A percentile compares a stretch with the other conserved stretches of the same genome.
phyloP scores from a whole-genome alignment of 306 rosid genomes.

The Malus asiatica region DNA sequence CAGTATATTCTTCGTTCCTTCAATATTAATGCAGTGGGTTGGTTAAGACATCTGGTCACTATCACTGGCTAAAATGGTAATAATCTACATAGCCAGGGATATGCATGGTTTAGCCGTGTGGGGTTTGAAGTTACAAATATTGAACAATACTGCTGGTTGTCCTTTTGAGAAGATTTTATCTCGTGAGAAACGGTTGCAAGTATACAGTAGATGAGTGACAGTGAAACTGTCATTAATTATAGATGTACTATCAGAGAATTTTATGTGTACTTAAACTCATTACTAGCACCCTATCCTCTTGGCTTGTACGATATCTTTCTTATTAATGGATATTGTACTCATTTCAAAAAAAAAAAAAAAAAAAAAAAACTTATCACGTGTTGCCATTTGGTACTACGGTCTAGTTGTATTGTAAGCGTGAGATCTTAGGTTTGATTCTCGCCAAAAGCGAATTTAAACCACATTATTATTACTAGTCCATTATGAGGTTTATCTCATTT shows the following conservation, averaged over 20 bases:
- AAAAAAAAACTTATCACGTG: too few species aligned
- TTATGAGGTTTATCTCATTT: too few species aligned
- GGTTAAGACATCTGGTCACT: background rate
- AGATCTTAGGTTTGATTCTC: rapidly evolving
- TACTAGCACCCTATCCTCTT: too few species aligned
- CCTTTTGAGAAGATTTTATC: conserved; percentile 37
- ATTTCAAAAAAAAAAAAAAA: too few species aligned
- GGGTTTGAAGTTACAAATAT: conserved; percentile 18
- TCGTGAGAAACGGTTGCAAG: conserved; percentile 56
- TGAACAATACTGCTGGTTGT: conserved; percentile 1
- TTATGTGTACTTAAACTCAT: background rate
- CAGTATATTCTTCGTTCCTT: background rate
- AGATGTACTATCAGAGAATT: background rate
- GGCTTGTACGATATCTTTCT: too few species aligned
- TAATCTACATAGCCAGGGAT: background rate
- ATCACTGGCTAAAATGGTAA: background rate
- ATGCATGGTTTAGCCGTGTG: background rate
- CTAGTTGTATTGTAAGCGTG: too few species aligned
- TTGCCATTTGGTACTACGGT: too few species aligned
- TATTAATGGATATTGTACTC: too few species aligned
- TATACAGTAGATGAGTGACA: conserved; percentile 5
- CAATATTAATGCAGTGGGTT: background rate
- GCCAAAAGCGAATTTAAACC: rapidly evolving
- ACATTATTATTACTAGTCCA: too few species aligned
- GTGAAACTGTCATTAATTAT: background rate